These are phyloP conservation scores for Stramenopiles sp. DNA, from an alignment of 352 stramenopile species.

Conservation along the genomic window DNA sequence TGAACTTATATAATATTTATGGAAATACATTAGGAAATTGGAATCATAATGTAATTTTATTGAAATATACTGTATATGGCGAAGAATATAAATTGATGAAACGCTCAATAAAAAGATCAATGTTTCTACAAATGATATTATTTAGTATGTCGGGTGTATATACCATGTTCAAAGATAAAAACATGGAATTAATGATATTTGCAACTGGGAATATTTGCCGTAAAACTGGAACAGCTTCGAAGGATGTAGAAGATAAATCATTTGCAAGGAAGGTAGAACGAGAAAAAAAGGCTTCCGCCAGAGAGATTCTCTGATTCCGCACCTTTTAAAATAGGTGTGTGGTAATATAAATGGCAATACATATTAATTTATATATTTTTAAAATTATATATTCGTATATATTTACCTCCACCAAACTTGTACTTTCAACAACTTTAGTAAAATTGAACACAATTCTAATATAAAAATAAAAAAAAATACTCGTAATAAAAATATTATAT, in stretches of 20 bases:
- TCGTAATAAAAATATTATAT: too few relatives aligned
- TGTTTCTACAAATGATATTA: constrained; percentile 2
- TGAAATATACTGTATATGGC: background rate
- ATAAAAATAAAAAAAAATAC: too few relatives aligned
- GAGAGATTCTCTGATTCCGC: too few relatives aligned
- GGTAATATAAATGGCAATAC: too few relatives aligned
- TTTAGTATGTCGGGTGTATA: constrained; percentile 9
- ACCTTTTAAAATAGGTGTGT: too few relatives aligned
- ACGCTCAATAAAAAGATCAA: constrained; percentile 1
- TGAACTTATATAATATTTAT: background rate
- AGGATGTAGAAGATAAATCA: background rate
- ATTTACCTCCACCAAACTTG: too few relatives aligned
- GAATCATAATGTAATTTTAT: background rate
- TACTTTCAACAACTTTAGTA: too few relatives aligned
- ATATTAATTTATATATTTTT: too few relatives aligned
- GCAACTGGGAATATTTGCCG: background rate
- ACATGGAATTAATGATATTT: background rate
- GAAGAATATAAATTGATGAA: background rate
- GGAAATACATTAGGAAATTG: background rate
- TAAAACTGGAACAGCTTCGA: background rate
- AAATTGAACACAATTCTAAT: too few relatives aligned
- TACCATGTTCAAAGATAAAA: constrained; percentile 7
- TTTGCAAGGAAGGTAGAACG: too few relatives aligned
- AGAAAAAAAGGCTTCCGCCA: too few relatives aligned
- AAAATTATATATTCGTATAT: too few relatives aligned